A percentile compares a stretch with the other conserved stretches of the same genome.
Conservation (phyloP, 148 eudicot genomes). For the Camellia sinensis region DNA sequence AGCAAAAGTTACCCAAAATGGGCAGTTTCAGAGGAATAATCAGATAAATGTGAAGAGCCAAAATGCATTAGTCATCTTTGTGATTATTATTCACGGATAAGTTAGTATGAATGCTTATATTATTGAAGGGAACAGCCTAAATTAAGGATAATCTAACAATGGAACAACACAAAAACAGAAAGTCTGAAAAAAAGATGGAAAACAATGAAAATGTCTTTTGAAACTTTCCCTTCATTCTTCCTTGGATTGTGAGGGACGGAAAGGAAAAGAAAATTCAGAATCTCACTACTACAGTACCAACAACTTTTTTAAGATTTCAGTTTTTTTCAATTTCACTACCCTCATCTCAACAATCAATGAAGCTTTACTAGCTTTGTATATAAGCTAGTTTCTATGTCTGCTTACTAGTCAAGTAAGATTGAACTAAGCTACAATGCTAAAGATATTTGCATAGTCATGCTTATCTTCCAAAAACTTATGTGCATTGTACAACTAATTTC, state of each 20-base stretch:
- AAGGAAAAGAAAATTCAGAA: neutral
- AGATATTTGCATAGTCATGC: too few relatives aligned
- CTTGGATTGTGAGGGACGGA: neutral
- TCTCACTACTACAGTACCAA: neutral
- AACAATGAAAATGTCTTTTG: neutral
- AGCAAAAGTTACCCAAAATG: too few relatives aligned
- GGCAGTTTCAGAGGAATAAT: too few relatives aligned
- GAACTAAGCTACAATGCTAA: neutral
- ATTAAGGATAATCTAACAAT: neutral
- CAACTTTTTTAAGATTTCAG: neutral
- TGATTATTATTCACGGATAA: neutral
- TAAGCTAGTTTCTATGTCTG: too few relatives aligned
- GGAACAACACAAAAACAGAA: neutral
- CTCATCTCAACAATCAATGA: neutral
- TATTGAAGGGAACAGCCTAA: neutral
- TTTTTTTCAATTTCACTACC: neutral
- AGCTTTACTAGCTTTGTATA: neutral
- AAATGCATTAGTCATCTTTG: neutral
- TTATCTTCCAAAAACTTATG: neutral
- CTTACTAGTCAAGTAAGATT: too few relatives aligned
- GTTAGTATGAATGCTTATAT: too few relatives aligned
- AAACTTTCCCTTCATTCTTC: neutral
- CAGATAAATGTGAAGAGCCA: neutral
- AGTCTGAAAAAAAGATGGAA: neutral
- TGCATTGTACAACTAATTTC: neutral